Conservation (phyloP, 2,329 filamentous ascomycete species). For the Colletotrichum horii region DNA sequence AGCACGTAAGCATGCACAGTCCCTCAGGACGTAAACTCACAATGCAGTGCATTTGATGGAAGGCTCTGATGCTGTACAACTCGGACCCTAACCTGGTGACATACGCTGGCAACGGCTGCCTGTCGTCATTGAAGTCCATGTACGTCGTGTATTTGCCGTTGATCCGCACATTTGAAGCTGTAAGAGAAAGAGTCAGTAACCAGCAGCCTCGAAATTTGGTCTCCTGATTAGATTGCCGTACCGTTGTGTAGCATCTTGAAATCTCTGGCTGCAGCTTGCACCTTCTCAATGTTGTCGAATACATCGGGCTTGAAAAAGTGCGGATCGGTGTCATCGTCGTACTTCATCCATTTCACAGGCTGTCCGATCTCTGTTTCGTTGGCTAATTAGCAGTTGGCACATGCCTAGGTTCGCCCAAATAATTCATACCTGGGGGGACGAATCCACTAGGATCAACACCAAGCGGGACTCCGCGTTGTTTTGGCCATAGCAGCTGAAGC, state of each 20-base stretch:
- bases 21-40: not conserved
- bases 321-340: constrained; percentile 4
- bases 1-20: not conserved
- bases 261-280: not conserved
- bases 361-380: not conserved
- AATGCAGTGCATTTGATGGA: constrained; percentile 15
- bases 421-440: not conserved
- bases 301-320: constrained; percentile 6
- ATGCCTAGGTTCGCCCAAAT: not conserved
- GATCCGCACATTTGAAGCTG: constrained; percentile 3
- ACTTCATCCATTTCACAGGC: constrained; percentile 6
- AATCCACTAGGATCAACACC: constrained; percentile 11
- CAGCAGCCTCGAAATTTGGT: not conserved
- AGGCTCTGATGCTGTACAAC: constrained; percentile 8
- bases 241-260: constrained; percentile 13
- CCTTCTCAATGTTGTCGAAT: not conserved
- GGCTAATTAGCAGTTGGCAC: not conserved
- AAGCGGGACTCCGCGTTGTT: not conserved
- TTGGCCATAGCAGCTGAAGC: not conserved
- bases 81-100: not conserved
- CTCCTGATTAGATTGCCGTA: not conserved
- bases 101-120: not conserved
- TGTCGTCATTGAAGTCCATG: constrained; percentile 1
- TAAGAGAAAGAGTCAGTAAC: not conserved
- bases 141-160: constrained; percentile 10